phyloP scores from a whole-genome alignment of 2,329 filamentous ascomycete species.

The Xylariaceae sp. region DNA sequence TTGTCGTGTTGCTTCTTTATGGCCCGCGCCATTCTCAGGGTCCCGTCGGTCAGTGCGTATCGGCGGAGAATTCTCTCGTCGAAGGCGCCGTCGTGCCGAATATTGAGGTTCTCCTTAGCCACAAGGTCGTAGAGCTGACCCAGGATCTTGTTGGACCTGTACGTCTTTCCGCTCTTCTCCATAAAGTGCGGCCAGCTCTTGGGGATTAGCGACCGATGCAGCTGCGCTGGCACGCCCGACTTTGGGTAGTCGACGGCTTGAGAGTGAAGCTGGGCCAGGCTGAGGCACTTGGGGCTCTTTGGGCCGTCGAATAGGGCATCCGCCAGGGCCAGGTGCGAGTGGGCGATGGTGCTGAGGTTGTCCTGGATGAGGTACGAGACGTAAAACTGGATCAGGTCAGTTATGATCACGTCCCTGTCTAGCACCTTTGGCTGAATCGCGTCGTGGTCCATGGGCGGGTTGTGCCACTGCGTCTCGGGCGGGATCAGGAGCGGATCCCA shows the following conservation, averaged over 20 bases:
- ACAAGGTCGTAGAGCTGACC: constrained; percentile 79
- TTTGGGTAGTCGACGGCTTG: constrained; percentile 92
- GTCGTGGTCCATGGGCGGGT: constrained; percentile 69
- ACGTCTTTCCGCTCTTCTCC: constrained; percentile 56
- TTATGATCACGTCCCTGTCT: constrained; percentile 56
- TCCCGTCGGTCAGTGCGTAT: constrained; percentile 46
- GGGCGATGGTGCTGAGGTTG: constrained; percentile 69
- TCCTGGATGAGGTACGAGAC: constrained; percentile 92
- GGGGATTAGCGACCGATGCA: constrained; percentile 55
- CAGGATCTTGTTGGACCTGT: constrained; percentile 63
- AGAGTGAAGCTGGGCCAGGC: constrained; percentile 75
- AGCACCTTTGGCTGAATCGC: constrained; percentile 49
- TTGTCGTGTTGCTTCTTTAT: constrained; percentile 76
- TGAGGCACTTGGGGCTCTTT: constrained; percentile 60
- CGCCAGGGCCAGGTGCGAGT: constrained; percentile 70
- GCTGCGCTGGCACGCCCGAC: constrained; percentile 68
- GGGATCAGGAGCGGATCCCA: constrained; percentile 78
- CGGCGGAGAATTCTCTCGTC: constrained; percentile 64
- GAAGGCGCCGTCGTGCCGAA: constrained; percentile 66
- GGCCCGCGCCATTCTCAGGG: constrained; percentile 51
- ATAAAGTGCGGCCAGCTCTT: constrained; percentile 77
- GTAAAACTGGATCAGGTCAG: constrained; percentile 78
- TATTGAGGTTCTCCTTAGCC: constrained; percentile 57
- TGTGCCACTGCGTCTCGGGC: constrained; percentile 50
- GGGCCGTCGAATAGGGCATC: constrained; percentile 59